Percentiles rank a stretch among this genome's conserved stretches.
Conservation (phyloP, 805 yeast genomes). For the Candida dajiaensis region DNA sequence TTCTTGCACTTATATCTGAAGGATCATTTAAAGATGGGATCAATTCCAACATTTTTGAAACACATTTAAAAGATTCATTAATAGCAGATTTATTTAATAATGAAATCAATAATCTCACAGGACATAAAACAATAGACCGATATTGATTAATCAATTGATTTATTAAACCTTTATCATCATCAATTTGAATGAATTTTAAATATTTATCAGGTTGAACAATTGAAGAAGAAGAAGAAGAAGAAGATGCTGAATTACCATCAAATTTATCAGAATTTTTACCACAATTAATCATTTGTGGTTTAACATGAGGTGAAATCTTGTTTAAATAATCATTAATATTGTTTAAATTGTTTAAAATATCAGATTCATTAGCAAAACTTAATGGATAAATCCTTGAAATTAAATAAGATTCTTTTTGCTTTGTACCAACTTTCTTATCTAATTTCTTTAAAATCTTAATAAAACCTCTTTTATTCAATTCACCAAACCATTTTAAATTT, state of each 20-base stretch:
- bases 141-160: constrained; percentile 36
- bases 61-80: constrained; percentile 47
- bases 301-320: constrained; percentile 40
- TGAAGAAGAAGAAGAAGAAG: too few relatives aligned
- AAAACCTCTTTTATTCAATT: constrained; percentile 85
- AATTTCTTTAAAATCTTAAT: constrained; percentile 83
- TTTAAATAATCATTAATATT: constrained; percentile 47
- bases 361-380: constrained; percentile 69
- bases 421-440: constrained; percentile 74
- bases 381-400: constrained; percentile 64
- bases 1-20: constrained; percentile 73
- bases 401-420: constrained; percentile 50
- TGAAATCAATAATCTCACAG: constrained; percentile 50
- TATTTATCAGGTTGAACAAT: constrained; percentile 19
- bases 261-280: background rate
- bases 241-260: too few relatives aligned
- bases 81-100: constrained; percentile 62
- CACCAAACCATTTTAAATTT: constrained; percentile 91
- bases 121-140: constrained; percentile 43
- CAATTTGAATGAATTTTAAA: constrained; percentile 28
- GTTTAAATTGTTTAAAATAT: constrained; percentile 47
- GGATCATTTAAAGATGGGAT: constrained; percentile 54
- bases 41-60: constrained; percentile 46
- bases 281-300: constrained; percentile 1
- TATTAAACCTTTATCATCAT: constrained; percentile 40